Evolutionary conservation across 202 grass and related monocot genomes (phyloP).

Genomic region (Carex arenaria): DNA sequence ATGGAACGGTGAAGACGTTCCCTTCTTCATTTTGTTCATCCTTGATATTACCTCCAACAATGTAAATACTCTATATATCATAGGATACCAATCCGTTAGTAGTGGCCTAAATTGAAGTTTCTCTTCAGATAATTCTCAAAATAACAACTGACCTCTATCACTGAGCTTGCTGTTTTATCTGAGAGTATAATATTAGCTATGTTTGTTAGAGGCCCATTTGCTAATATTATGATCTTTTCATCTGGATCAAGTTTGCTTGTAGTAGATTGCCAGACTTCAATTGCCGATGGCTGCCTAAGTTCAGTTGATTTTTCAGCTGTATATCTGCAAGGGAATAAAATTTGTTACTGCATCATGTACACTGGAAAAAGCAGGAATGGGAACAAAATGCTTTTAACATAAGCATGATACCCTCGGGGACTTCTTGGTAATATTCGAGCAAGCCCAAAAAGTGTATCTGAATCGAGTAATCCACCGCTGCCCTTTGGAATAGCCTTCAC

Average conservation of each 20-base stretch:
- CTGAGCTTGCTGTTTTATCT: slow-evolving; percentile 37
- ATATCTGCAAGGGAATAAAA: slow-evolving; percentile 35
- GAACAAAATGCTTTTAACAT: background rate
- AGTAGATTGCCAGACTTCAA: slow-evolving; percentile 65
- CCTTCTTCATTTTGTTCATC: slow-evolving; percentile 38
- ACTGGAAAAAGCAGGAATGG: slow-evolving; percentile 11
- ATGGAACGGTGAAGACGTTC: slow-evolving; percentile 64
- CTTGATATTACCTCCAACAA: slow-evolving; percentile 58
- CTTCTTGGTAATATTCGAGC: slow-evolving; percentile 66
- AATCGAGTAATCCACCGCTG: slow-evolving; percentile 65
- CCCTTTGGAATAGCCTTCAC: slow-evolving; percentile 59
- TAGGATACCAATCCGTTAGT: background rate
- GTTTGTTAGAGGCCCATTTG: slow-evolving; percentile 76
- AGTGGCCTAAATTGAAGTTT: background rate
- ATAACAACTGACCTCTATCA: slow-evolving; percentile 39
- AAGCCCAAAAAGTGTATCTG: slow-evolving; percentile 70
- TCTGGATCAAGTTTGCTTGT: slow-evolving; percentile 35
- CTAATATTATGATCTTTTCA: slow-evolving; percentile 59
- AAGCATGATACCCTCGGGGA: slow-evolving; percentile 41
- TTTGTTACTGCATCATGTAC: background rate
- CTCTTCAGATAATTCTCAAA: slow-evolving; percentile 9
- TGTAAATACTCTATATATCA: slow-evolving; percentile 45
- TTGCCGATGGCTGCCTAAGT: slow-evolving; percentile 52
- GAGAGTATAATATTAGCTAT: slow-evolving; percentile 56
- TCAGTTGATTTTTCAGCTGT: slow-evolving; percentile 59